A percentile compares a stretch with the other conserved stretches of the same genome.
Evolutionary conservation across 1,139 yeast genomes (phyloP).

Genomic region (Wickerhamiella pararugosa): DNA sequence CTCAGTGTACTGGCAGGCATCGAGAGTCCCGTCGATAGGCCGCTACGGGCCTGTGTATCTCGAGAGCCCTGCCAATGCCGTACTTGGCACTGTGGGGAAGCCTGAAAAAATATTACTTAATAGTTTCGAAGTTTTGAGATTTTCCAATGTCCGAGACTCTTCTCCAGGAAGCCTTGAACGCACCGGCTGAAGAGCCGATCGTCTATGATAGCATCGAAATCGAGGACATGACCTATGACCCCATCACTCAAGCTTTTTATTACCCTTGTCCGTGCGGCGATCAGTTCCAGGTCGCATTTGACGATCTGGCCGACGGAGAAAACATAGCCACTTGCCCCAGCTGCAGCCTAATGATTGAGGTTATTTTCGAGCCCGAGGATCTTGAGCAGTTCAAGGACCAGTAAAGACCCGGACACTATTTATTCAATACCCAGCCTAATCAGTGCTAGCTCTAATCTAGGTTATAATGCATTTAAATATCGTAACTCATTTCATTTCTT

Average conservation of each 20-base stretch:
- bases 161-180: no score
- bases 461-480: neutral
- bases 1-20: no score
- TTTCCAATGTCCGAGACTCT: no score
- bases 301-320: constrained; percentile 73
- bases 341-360: constrained; percentile 85
- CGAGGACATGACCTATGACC: constrained; percentile 88
- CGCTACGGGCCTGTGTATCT: no score
- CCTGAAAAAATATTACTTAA: no score
- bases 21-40: no score
- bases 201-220: constrained; percentile 91
- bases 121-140: no score
- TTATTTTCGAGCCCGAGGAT: constrained; percentile 49
- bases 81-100: no score
- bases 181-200: no score
- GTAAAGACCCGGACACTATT: neutral
- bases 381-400: constrained; percentile 13
- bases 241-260: constrained; percentile 61
- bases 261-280: constrained; percentile 99
- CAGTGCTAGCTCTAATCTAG: neutral
- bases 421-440: neutral
- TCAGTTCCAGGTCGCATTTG: constrained; percentile 69
- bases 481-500: neutral
- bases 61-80: no score
- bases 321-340: constrained; percentile 94